Conservation (phyloP, 1,284 basidiomycete genomes). For the Boletus albobrunnescens region DNA sequence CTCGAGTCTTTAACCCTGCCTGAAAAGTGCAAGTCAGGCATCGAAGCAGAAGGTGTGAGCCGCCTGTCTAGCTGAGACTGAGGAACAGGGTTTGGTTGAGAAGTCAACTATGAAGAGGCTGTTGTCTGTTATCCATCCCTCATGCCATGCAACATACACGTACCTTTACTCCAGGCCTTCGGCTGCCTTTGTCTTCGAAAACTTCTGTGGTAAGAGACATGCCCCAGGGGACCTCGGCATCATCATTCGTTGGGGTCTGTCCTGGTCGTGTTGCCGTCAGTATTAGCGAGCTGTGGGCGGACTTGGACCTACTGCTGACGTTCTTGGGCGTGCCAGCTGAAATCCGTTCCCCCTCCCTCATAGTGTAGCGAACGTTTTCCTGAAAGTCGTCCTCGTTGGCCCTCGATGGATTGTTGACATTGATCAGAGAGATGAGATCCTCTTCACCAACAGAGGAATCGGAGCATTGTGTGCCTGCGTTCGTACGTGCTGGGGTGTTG, state of each 20-base stretch:
- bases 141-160: not conserved
- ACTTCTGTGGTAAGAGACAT: too few species aligned
- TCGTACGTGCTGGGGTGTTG: not conserved
- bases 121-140: not conserved
- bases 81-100: not conserved
- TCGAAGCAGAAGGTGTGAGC: not conserved
- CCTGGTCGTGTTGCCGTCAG: not conserved
- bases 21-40: not conserved
- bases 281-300: not conserved
- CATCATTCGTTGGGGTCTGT: too few species aligned
- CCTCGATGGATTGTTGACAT: not conserved
- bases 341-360: too few species aligned
- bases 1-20: not conserved
- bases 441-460: not conserved
- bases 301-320: not conserved
- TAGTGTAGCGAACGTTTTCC: not conserved
- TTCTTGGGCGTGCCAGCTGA: not conserved
- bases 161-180: not conserved
- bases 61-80: not conserved
- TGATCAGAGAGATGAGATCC: not conserved
- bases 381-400: not conserved
- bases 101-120: not conserved
- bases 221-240: not conserved
- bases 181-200: too few species aligned
- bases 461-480: not conserved